Percentiles rank a stretch among this genome's conserved stretches.
phyloP scores from a whole-genome alignment of 345 rosid species.

The Hibiscus mutabilis region DNA sequence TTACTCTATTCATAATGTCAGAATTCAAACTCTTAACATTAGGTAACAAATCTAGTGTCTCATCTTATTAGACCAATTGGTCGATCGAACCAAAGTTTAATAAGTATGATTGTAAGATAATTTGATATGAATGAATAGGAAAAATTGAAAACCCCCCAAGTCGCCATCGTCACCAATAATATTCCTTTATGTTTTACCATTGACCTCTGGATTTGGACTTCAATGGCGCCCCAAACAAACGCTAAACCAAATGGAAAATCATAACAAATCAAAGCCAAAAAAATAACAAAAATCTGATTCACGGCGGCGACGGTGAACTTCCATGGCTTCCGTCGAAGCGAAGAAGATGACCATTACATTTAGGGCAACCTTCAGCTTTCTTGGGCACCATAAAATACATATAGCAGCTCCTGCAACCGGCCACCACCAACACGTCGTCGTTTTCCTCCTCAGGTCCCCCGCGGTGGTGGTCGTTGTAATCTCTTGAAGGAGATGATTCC shows the following conservation, averaged over 20 bases:
- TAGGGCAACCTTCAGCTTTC: constrained; percentile 71
- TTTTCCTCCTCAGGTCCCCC: constrained; percentile 23
- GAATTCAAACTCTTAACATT: no score
- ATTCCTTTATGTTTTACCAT: constrained; percentile 1
- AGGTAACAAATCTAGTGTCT: no score
- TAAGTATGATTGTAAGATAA: no score
- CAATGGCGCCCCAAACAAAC: constrained; percentile 8
- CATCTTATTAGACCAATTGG: no score
- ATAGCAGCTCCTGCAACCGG: constrained; percentile 85
- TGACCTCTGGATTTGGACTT: not conserved
- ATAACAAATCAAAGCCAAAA: not conserved
- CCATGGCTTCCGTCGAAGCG: constrained; percentile 61
- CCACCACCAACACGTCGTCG: constrained; percentile 67
- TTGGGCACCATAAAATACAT: constrained; percentile 95
- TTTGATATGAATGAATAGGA: no score
- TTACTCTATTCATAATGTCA: no score
- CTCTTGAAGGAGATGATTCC: constrained; percentile 41
- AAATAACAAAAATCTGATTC: constrained; percentile 1
- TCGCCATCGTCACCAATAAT: not conserved
- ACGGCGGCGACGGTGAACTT: constrained; percentile 24
- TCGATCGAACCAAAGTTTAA: no score
- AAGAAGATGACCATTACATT: constrained; percentile 70
- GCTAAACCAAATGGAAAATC: not conserved
- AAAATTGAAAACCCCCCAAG: not conserved
- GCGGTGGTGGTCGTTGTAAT: constrained; percentile 1